Base-by-base conservation (phyloP, 2,329 filamentous ascomycete species). In the Fonsecaea monophora region DNA sequence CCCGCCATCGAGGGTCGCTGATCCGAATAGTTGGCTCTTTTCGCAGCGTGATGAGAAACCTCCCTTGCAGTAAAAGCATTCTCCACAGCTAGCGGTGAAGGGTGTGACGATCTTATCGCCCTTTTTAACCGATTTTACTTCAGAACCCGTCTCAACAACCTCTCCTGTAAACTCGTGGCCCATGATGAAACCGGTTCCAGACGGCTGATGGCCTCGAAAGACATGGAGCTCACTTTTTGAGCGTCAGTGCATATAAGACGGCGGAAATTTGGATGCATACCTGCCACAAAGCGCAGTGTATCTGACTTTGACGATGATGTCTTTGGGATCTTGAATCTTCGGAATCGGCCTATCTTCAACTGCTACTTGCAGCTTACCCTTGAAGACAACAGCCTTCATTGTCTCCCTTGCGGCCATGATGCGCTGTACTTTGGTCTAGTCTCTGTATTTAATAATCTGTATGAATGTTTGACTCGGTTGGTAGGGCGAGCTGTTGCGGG, bases 301-400 rank as follows among this genome's bases (percentile, higher is more conserved):
- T 67, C 87, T 85, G 21, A 96, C 92, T 77, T 92, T 94, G 75
- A 97, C 87, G 71, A 97, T 89, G 65, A 94, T 86, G 76, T 97
- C 94, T 64, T 84, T 86, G 5, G 87, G 84, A 66, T 91, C 84
- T 73, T 89, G 83, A 70, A 97, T 84, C 71, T 87, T 85, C 1
- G 94, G 94, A 12, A 94, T 84, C 0, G 92, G 92, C 21, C 92
- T 86, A 67, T 95, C 87, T 79, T 96, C 90, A 63, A 97, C 80
- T 0, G 86, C 89, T 62, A 96, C 85, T 75, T 91, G 88, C 74
- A 86, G 84, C 3, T 91, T 90, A 1, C 90, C 92, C 69, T 94
- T 89, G 81, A 97, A 96, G 62, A 97, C 86, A 35, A 97, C 92
- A 35, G 92, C 92, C 78, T 91, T 91, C 94, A 97, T 97, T 0